Base-by-base conservation (phyloP, 306 rosid species). In the Astragalus membranaceus region DNA sequence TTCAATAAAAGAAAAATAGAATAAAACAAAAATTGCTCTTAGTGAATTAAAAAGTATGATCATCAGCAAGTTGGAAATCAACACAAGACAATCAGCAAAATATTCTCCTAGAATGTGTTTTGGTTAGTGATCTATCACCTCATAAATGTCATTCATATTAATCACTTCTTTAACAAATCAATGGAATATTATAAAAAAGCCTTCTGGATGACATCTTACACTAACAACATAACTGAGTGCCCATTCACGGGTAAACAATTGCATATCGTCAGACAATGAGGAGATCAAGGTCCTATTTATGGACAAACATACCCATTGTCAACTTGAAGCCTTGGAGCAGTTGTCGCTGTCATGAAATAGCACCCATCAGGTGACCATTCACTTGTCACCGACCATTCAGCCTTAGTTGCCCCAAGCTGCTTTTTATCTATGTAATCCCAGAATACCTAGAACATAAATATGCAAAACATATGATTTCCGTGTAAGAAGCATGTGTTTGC, bases 291-390 rank as follows among this genome's bases (percentile, higher is more conserved):
- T 43, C 61, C 59, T 35, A 46, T 20, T 44, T 63, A 47, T 37
- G 59, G 55, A 16, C 51, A 73, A 51, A 77, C 81, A 43, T 87
- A 93, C 98, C 96, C 97, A 68, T 93, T 90, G 75, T 93, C 98
- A 67, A 93, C 92, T 87, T 90, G 97, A 63, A 90, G 96, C 81
- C 98, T 88, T 30, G 98, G 98, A 67, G 98, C 97, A 10, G 98
- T 93, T 48, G 98, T 90, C 15, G 97, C 97, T 36, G 98, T 93
- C 98, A 93, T 88, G 87, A 93, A 90, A 81, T 88, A 93, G 76
- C 86, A 69, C 53, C 98, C 98, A 82, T 90, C 92, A 1, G 98
- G 86, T 65, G 98, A 93, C 97, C 98, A 93, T 80, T 93, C 98
- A 70, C 97, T 88, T 17, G 97, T 82, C 73, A 93, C 97, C 36